Evolutionary conservation across 2,329 filamentous ascomycete genomes (phyloP).

Genomic region (Metarhizium anisopliae): DNA sequence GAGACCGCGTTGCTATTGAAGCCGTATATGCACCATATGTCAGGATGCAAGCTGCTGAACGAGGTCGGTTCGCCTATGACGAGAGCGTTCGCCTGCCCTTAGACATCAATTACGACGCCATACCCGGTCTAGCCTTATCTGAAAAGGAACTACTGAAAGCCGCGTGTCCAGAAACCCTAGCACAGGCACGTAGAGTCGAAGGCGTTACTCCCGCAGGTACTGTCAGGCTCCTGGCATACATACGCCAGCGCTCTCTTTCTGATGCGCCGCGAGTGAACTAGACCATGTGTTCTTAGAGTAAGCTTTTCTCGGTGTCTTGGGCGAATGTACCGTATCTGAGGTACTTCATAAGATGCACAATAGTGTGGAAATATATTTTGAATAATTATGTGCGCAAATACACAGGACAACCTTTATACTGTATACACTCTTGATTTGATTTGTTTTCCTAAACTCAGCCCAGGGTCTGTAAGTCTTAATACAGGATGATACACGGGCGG

Average conservation of each 20-base stretch:
- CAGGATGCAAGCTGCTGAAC: constrained; percentile 57
- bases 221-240: constrained; percentile 52
- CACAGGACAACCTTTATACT: background rate
- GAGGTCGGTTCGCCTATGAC: constrained; percentile 62
- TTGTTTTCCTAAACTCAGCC: background rate
- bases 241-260: constrained; percentile 28
- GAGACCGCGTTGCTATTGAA: constrained; percentile 67
- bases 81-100: constrained; percentile 64
- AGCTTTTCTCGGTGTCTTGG: background rate
- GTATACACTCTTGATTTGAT: background rate
- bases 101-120: constrained; percentile 65
- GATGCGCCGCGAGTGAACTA: background rate
- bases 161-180: constrained; percentile 74
- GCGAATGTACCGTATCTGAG: background rate
- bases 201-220: constrained; percentile 59
- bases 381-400: background rate
- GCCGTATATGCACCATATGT: constrained; percentile 84
- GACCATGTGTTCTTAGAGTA: background rate
- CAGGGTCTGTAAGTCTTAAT: background rate
- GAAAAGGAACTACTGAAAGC: constrained; percentile 64
- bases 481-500: background rate
- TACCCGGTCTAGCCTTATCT: constrained; percentile 69
- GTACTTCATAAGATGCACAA: background rate
- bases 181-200: constrained; percentile 81
- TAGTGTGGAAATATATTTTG: background rate